Conservation (phyloP, 2,329 filamentous ascomycete genomes). For the Xylariomycetidae sp. region DNA sequence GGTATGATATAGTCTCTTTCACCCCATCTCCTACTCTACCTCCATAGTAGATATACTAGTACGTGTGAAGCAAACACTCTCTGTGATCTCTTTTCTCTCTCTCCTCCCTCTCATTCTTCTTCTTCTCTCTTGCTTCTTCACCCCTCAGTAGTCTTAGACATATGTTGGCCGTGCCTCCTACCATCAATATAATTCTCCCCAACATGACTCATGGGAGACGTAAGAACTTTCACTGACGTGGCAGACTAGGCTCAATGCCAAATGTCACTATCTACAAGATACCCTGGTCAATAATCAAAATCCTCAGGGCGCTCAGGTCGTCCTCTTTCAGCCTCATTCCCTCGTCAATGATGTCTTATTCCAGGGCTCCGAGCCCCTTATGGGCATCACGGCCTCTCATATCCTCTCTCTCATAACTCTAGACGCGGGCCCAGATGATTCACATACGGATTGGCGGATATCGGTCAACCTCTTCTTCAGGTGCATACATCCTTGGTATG, state of each 20-base stretch:
- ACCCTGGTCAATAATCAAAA: conserved; percentile 17
- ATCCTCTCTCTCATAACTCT: conserved; percentile 34
- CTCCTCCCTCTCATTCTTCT: too few species aligned
- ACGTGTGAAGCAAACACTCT: too few species aligned
- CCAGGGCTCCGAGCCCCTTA: conserved; percentile 23
- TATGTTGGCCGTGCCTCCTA: too few species aligned
- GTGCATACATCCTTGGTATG: conserved; percentile 38
- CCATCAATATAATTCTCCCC: too few species aligned
- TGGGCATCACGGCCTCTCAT: conserved; percentile 31
- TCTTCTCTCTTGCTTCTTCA: too few species aligned
- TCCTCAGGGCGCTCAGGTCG: conserved; percentile 18
- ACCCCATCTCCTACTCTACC: neutral
- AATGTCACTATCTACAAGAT: conserved; percentile 28
- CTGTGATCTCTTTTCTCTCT: neutral
- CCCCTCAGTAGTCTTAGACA: too few species aligned
- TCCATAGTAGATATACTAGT: too few species aligned
- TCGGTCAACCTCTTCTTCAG: conserved; percentile 34
- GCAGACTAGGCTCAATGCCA: conserved; percentile 24
- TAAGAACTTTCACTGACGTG: too few species aligned
- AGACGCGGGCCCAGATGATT: conserved; percentile 19
- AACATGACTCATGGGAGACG: too few species aligned
- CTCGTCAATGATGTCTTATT: conserved; percentile 23
- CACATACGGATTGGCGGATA: conserved; percentile 31
- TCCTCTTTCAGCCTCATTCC: conserved; percentile 25
- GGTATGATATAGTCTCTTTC: conserved; percentile 15